Evolutionary conservation across 208 protist species (phyloP).

Genomic region (Phytomonas sp.): DNA sequence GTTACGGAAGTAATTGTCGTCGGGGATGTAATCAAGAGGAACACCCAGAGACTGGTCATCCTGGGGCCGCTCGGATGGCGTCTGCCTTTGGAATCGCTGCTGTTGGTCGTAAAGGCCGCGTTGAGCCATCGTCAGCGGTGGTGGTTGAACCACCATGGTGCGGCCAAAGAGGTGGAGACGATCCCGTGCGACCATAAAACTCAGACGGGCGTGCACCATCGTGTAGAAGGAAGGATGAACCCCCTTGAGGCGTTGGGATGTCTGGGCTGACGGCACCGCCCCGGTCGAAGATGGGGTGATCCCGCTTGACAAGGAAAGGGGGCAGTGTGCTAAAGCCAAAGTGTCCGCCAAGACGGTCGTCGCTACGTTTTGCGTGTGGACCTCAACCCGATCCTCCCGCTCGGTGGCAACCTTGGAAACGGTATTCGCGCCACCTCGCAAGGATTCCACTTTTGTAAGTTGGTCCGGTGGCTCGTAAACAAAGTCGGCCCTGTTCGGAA

Average conservation of each 20-base stretch:
- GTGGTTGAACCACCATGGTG: conserved; percentile 17
- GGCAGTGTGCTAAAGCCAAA: conserved; percentile 17
- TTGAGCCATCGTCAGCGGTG: conserved; percentile 49
- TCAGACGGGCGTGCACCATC: conserved; percentile 78
- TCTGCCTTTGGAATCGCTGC: conserved; percentile 24
- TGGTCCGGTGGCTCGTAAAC: conserved; percentile 2
- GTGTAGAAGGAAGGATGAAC: conserved; percentile 55
- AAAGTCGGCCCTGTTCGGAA: neutral
- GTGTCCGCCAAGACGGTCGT: conserved; percentile 17
- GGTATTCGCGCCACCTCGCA: neutral
- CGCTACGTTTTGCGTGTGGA: conserved; percentile 12
- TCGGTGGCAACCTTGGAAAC: neutral
- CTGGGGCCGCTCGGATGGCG: conserved; percentile 8
- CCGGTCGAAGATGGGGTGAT: conserved; percentile 3
- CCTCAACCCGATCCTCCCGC: neutral
- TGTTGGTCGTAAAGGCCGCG: conserved; percentile 34
- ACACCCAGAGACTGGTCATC: conserved; percentile 25
- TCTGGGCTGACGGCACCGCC: conserved; percentile 11
- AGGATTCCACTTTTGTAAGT: neutral
- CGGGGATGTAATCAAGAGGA: conserved; percentile 63
- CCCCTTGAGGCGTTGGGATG: conserved; percentile 18
- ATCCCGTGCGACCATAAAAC: conserved; percentile 64
- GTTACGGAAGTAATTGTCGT: conserved; percentile 57
- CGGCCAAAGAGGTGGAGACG: conserved; percentile 43
- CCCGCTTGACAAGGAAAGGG: neutral